Percentiles rank a stretch among this genome's conserved stretches.
Evolutionary conservation across 192 early-diverging fungal species (phyloP).

Genomic region (Coemansia sp.): DNA sequence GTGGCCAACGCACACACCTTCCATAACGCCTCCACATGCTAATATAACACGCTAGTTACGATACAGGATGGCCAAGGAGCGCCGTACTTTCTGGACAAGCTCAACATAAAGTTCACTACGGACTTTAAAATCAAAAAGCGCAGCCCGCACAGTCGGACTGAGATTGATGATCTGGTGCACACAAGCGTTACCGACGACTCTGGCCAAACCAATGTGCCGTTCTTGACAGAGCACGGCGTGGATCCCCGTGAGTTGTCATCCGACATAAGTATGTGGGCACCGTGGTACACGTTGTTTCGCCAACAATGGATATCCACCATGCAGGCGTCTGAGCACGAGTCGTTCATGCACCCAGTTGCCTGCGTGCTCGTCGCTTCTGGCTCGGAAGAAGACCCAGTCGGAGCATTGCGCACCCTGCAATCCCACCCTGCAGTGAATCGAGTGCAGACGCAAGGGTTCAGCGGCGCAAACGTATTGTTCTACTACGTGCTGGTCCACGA

Average conservation of each 20-base stretch:
- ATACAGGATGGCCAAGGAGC: constrained; percentile 55
- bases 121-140: constrained; percentile 37
- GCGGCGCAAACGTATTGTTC: constrained; percentile 78
- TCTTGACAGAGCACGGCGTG: constrained; percentile 19
- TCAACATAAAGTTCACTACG: constrained; percentile 39
- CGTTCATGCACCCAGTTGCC: constrained; percentile 93
- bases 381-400: constrained; percentile 73
- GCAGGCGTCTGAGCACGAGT: constrained; percentile 84
- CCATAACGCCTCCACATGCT: neutral
- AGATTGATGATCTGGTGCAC: constrained; percentile 29
- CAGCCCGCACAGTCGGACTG: constrained; percentile 10
- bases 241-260: constrained; percentile 7
- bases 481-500: constrained; percentile 90
- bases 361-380: constrained; percentile 71
- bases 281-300: constrained; percentile 85
- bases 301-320: constrained; percentile 54
- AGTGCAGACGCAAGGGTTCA: constrained; percentile 67
- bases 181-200: constrained; percentile 12
- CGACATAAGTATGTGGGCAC: constrained; percentile 54
- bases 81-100: constrained; percentile 53
- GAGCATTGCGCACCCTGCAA: constrained; percentile 62
- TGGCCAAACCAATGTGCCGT: constrained; percentile 11
- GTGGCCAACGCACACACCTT: too few species aligned
- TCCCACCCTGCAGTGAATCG: constrained; percentile 55
- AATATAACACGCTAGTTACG: constrained; percentile 29